Evolutionary conservation across 768 basidiomycete genomes (phyloP).

Genomic region (Antrodiella citrinella): DNA sequence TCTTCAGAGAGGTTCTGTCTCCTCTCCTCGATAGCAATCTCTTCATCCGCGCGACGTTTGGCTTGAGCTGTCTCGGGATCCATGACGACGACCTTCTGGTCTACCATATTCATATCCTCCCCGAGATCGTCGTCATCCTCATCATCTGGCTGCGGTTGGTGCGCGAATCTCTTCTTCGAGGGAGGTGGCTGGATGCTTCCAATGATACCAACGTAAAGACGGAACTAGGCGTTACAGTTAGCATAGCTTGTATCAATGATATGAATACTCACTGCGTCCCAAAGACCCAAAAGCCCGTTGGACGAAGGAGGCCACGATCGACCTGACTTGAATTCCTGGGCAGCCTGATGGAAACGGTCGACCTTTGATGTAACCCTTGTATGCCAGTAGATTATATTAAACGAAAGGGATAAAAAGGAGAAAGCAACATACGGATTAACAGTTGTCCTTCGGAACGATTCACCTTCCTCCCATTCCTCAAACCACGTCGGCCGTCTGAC

Average conservation of each 20-base stretch:
- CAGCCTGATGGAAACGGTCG: conserved; percentile 54
- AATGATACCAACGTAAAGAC: conserved; percentile 49
- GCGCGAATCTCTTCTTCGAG: conserved; percentile 10
- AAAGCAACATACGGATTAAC: conserved; percentile 41
- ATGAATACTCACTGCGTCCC: too few relatives aligned
- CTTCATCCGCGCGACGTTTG: background rate
- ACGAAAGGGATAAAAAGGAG: background rate
- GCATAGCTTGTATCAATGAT: too few relatives aligned
- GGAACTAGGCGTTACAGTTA: conserved; percentile 22
- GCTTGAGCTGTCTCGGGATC: background rate
- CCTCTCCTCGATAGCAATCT: background rate
- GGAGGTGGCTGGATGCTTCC: conserved; percentile 13
- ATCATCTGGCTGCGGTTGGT: conserved; percentile 12
- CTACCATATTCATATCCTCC: conserved; percentile 15
- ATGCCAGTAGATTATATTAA: background rate
- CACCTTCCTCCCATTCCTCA: conserved; percentile 63
- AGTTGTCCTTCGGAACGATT: conserved; percentile 35
- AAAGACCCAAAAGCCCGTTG: too few relatives aligned
- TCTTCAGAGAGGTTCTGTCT: background rate
- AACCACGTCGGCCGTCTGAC: conserved; percentile 43
- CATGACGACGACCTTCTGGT: conserved; percentile 21
- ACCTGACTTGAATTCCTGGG: conserved; percentile 43
- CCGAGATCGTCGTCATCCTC: conserved; percentile 28
- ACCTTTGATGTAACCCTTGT: conserved; percentile 34
- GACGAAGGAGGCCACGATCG: conserved; percentile 30